phyloP scores from a whole-genome alignment of 345 rosid species.

The Aurinia saxatilis region DNA sequence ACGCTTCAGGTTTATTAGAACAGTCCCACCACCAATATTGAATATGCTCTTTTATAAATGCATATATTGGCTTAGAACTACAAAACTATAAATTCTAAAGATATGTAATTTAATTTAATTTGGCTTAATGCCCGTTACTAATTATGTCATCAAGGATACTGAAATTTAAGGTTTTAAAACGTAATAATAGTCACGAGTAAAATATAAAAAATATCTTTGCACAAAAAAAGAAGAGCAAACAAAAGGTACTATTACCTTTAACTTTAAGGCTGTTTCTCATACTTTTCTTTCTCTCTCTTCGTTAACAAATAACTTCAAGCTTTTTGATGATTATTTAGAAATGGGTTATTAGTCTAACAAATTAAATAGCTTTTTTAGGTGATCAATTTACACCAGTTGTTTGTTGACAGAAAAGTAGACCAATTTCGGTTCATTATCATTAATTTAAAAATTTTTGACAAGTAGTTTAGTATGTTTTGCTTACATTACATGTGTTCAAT shows the following conservation, averaged over 20 bases:
- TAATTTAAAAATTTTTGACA: neutral
- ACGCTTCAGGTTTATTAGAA: conserved; percentile 11
- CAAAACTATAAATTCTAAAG: neutral
- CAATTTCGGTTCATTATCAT: neutral
- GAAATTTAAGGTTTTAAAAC: neutral
- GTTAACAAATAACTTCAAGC: conserved; percentile 10
- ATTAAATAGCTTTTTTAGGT: neutral
- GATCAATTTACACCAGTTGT: conserved; percentile 6
- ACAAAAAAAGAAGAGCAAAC: neutral
- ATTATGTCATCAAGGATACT: neutral
- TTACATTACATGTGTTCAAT: neutral
- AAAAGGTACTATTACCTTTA: conserved; percentile 21
- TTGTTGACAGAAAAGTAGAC: neutral
- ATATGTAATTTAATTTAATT: conserved; percentile 5
- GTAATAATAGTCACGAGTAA: neutral
- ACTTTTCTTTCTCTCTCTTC: neutral
- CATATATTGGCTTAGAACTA: neutral
- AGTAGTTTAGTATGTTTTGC: neutral
- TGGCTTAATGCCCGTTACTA: neutral
- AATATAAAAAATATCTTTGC: neutral
- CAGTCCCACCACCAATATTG: neutral
- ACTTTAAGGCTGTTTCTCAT: conserved; percentile 24
- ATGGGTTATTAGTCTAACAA: neutral
- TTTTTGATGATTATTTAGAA: conserved; percentile 15
- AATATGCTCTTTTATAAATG: no score